Evolutionary conservation across 2,329 filamentous ascomycete genomes (phyloP), one percentile per base, ranked within the genome.

Genomic region (Passalora sequoiae): DNA sequence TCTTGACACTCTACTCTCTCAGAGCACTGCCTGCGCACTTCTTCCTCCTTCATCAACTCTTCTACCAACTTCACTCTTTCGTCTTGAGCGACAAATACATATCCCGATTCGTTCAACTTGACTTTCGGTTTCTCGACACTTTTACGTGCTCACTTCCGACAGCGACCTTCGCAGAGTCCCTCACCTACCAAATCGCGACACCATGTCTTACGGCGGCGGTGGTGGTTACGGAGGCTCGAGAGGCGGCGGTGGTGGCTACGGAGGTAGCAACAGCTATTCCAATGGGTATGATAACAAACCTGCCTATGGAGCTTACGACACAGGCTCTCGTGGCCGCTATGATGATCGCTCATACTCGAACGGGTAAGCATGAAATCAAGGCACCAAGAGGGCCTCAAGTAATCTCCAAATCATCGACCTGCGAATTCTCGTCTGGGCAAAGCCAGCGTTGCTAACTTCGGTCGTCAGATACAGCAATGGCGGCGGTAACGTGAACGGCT

Each of bases 121-220:
- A 27, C 12, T 12, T 6, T 7, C 6, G 24, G 6, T 27, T 27
- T 12, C 24, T 6, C 24, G 12, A 27, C 24, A 27, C 24, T 12
- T 27, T 27, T 12, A 27, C 24, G 12, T 7, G 16, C 40, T 38
- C 32, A 30, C 29, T 30, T 38, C 35, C 40, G 19, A 43, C 31
- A 20, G 36, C 40, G 36, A 21, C 12, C 30, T 13, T 15, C 20
- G 22, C 28, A 54, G 46, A 50, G 49, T 53, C 50, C 44, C 47
- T 47, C n/a, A 47, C 47, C 47, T 62, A 20, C 20, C 38, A 30
- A 29, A n/a, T 32, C 31, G 24, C 24, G 33, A 42, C 33, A 77
- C 62, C 64, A 87, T 86, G 83, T 86, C 83, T 69, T 85, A 86
- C 78, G 76, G 80, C 61, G 76, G 80, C 61, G 75, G 73, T 13